Conservation (phyloP, 2,329 filamentous ascomycete species). For the Claviceps maximensis region DNA sequence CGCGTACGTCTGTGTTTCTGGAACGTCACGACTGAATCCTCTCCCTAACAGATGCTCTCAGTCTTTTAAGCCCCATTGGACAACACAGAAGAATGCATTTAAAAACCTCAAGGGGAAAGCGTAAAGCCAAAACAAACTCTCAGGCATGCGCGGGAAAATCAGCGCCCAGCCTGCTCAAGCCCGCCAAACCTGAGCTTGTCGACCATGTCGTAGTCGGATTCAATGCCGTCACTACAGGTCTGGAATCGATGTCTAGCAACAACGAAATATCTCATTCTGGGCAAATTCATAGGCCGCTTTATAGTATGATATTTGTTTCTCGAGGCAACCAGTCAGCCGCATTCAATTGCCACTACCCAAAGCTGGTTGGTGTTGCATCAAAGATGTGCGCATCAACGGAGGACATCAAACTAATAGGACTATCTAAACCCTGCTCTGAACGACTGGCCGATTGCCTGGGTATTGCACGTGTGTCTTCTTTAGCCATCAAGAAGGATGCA, state of each 20-base stretch:
- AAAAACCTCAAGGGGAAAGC: conserved; percentile 47
- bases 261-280: not conserved
- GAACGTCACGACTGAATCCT: not conserved
- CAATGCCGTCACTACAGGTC: conserved; percentile 45
- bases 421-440: conserved; percentile 47
- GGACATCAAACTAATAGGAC: conserved; percentile 44
- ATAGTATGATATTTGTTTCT: conserved; percentile 44
- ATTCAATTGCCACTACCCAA: conserved; percentile 47
- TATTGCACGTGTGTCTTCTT: conserved; percentile 50
- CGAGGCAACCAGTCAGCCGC: conserved; percentile 43
- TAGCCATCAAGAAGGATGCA: conserved; percentile 44
- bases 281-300: conserved; percentile 14
- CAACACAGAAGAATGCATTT: conserved; percentile 42
- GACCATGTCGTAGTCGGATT: conserved; percentile 50
- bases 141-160: conserved; percentile 9
- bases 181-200: conserved; percentile 36
- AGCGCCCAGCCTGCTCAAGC: conserved; percentile 3
- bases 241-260: conserved; percentile 31
- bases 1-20: conserved; percentile 32
- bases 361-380: conserved; percentile 39
- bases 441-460: conserved; percentile 43
- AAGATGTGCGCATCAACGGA: conserved; percentile 22
- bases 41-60: conserved; percentile 17
- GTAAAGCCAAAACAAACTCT: conserved; percentile 35
- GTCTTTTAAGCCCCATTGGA: conserved; percentile 50